phyloP scores from a whole-genome alignment of 106 monocot genomes.

The Hemerocallis citrina region DNA sequence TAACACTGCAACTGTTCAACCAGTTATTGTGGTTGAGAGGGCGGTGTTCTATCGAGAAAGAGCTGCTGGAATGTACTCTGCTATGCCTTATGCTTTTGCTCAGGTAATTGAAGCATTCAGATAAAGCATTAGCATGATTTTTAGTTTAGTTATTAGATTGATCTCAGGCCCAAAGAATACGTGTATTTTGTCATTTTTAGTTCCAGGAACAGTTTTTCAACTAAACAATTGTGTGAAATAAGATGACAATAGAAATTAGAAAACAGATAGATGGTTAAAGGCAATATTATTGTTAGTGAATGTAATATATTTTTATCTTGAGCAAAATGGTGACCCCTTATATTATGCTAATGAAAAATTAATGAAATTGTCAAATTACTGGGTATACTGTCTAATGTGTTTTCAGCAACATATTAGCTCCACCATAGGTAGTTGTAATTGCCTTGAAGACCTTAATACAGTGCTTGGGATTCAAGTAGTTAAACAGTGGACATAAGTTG shows the following conservation, averaged over 20 bases:
- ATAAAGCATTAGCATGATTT: not conserved
- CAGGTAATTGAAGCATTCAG: conserved; percentile 43
- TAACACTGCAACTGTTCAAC: conserved; percentile 50
- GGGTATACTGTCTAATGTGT: too few species aligned
- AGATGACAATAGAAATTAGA: not conserved
- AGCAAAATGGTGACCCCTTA: too few species aligned
- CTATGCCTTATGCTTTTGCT: conserved; percentile 61
- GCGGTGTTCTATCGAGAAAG: conserved; percentile 66
- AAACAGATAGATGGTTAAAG: not conserved
- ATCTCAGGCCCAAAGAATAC: not conserved
- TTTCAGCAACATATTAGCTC: too few species aligned
- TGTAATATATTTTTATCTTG: too few species aligned
- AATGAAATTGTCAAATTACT: too few species aligned
- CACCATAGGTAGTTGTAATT: too few species aligned
- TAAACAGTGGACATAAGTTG: too few species aligned
- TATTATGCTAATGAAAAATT: too few species aligned
- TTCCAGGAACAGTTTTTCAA: not conserved
- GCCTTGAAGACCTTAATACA: too few species aligned
- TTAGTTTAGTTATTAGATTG: not conserved
- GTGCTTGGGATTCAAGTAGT: too few species aligned
- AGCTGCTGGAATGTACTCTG: conserved; percentile 85
- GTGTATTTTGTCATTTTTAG: not conserved
- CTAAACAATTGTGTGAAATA: not conserved
- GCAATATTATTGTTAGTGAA: too few species aligned
- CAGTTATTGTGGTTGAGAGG: conserved; percentile 42